Evolutionary conservation across 192 early-diverging fungal species (phyloP).

Genomic region (Backusella morwellensis): DNA sequence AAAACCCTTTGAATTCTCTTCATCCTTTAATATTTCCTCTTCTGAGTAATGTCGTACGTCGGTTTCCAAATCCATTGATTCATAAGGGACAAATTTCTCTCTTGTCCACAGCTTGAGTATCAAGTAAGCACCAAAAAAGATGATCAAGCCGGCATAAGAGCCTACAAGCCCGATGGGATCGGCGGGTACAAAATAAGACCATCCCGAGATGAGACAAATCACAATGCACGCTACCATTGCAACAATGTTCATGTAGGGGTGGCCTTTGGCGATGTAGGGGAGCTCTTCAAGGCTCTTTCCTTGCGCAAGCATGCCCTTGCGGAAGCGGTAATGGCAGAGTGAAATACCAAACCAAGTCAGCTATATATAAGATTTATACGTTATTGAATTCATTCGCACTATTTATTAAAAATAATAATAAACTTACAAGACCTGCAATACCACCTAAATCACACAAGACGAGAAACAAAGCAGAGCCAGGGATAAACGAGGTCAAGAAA

Average conservation of each 20-base stretch:
- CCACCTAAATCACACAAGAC: constrained; percentile 22
- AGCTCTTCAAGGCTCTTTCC: constrained; percentile 60
- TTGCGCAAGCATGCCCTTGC: constrained; percentile 74
- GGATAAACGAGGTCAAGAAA: constrained; percentile 35
- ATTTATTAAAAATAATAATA: neutral
- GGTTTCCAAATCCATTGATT: constrained; percentile 24
- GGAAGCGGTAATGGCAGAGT: constrained; percentile 78
- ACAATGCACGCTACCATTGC: constrained; percentile 16
- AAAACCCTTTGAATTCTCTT: neutral
- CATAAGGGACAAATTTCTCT: constrained; percentile 20
- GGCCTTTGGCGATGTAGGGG: constrained; percentile 62
- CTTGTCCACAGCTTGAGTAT: constrained; percentile 24
- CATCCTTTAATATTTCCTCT: neutral
- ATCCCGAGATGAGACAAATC: constrained; percentile 29
- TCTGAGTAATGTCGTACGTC: constrained; percentile 8
- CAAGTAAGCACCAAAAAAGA: constrained; percentile 19
- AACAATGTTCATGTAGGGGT: constrained; percentile 25
- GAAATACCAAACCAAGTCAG: constrained; percentile 81
- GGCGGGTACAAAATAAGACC: constrained; percentile 33
- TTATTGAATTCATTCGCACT: neutral
- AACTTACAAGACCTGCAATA: constrained; percentile 25
- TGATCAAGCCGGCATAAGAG: constrained; percentile 20
- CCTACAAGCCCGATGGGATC: constrained; percentile 26
- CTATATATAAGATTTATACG: neutral
- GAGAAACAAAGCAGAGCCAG: constrained; percentile 28